Evolutionary conservation across 108 stramenopile genomes (phyloP), one percentile per base, ranked within the genome.

Genomic region (Cyclotella baltica): DNA sequence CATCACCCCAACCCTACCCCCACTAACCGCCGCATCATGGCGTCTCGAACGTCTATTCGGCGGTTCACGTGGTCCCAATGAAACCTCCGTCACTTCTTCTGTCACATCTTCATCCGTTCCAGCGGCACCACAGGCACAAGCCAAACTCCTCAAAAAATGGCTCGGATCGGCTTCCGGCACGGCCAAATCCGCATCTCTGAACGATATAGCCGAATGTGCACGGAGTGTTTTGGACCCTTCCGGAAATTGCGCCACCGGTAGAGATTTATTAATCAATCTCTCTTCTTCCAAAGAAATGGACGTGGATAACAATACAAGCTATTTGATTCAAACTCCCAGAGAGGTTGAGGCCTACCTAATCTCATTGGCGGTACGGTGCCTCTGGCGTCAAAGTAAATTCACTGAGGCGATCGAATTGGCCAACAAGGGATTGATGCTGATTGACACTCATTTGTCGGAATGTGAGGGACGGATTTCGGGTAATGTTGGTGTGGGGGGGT

Each of bases 121-220:
- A 27, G 3, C 72, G 23, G 0, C 55, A 16, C 25, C 67, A 23
- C 20, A 16, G 61, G 13, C 28, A 30, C 53, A 73, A n/a, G 51
- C 87, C 76, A 94, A 94, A 77, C 84, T 92, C 36, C 85, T 94
- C 22, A 88, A 91, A 48, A 86, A 92, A 46, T 96, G 93, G 93
- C 83, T 96, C 37, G 89, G 91, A 47, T 81, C 92, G 18, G 75
- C 88, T 4, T 90, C 89, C 20, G 92, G 89, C n/a, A 85, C 88
- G 3, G 84, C 93, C 0, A 83, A 69, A 18, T 68, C 72, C 20
- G 89, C 90, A 13, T 86, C 91, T 8, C 33, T 87, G 27, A 76
- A 51, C 25, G 77, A 81, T 33, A 86, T 93, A 59, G 70, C 88
- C 36, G 27, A 55, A 0, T 87, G 85, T 6, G 94, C 94, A 0